Evolutionary conservation across 768 basidiomycete genomes (phyloP), one percentile per base, ranked within the genome.

Genomic region (Lentinus tigrinus): DNA sequence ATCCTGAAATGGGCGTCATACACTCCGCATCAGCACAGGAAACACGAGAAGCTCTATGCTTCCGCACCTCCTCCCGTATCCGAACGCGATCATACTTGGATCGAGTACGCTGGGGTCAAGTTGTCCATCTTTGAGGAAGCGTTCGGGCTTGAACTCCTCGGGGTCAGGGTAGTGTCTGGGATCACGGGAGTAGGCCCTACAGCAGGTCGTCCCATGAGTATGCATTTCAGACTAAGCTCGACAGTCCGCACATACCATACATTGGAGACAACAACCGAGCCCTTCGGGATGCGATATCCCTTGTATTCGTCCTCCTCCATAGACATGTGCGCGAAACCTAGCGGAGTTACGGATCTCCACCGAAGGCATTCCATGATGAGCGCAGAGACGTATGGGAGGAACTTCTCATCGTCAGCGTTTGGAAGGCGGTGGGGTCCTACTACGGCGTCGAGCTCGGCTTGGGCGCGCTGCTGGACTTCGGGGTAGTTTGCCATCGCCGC

Each of bases 201-300:
- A n/a, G 2, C 17, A n/a, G 9, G n/a, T 42, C 40, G 19, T 42
- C 3, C 13, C 21, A 42, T n/a, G 14, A 8, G 2, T n/a, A n/a
- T 21, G 17, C 7, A 3, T 39, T 17, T n/a, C 40, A 42, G n/a
- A 4, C 14, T n/a, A 42, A n/a, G 7, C 21, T 42, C 21, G 38
- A 10, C 38, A 39, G 9, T n/a, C 3, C 13, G 38, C 14, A 2
- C 38, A 3, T 10, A n/a, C 43, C 43, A 46, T 46, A 10, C 7
- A 42, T 70, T 67, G 6, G 46, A 42, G n/a, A 60, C 26, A 10
- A 72, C 58, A 7, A 63, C 40, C 4, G 71, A 60, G 16, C 70
- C 72, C 38, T 65, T 64, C 2, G 72, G 70, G 4, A 73, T 70
- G 43, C 60, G 44, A 46, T 68, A 69, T 0, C 70, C 73, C 3